Conservation (phyloP, 306 rosid genomes). For the Lathyrus oleraceus region DNA sequence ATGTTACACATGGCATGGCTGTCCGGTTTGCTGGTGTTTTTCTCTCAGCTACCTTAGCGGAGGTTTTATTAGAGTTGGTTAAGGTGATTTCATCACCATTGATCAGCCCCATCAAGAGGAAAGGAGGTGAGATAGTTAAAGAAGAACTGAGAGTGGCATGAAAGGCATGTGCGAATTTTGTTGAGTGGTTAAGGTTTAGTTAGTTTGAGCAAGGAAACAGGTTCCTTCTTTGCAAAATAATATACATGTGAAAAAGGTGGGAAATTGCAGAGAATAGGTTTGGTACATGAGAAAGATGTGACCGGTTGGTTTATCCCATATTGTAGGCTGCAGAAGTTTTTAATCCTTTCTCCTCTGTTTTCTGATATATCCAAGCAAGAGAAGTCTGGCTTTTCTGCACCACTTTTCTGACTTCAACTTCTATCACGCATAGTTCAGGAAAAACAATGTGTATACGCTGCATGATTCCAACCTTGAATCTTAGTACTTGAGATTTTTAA, state of each 20-base stretch:
- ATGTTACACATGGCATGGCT: neutral
- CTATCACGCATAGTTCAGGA: neutral
- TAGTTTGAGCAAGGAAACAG: constrained; percentile 1
- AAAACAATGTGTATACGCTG: neutral
- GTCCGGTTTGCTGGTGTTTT: neutral
- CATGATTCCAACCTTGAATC: constrained; percentile 13
- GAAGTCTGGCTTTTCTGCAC: neutral
- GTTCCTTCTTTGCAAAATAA: neutral
- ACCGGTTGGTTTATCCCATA: neutral
- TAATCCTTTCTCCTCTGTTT: neutral
- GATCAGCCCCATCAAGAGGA: neutral
- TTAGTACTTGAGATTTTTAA: constrained; percentile 16
- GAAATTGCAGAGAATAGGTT: neutral
- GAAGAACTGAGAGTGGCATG: neutral
- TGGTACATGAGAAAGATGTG: neutral
- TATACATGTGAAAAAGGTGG: neutral
- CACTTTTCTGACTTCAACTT: neutral
- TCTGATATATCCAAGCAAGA: neutral
- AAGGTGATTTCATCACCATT: neutral
- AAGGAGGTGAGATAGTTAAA: neutral
- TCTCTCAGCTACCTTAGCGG: neutral
- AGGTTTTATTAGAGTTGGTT: neutral
- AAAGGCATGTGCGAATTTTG: neutral
- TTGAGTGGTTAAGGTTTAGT: neutral
- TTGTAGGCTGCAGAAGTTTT: neutral